phyloP scores from a whole-genome alignment of 148 eudicot genomes.

The Camellia sinensis region DNA sequence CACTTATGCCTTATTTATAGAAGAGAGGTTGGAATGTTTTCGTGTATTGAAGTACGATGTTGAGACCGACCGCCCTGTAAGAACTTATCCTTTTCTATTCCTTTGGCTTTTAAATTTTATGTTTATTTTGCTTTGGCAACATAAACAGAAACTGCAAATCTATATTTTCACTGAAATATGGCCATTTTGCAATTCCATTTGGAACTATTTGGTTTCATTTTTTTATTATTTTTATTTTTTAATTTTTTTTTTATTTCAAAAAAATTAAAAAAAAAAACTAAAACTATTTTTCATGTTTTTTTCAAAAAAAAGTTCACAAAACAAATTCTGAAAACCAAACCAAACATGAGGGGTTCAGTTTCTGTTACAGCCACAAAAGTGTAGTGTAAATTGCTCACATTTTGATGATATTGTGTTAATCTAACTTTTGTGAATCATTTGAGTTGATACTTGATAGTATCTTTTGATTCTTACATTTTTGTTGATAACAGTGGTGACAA shows the following conservation, averaged over 20 bases:
- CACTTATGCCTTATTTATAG: slow-evolving; percentile 79
- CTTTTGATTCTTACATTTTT: slow-evolving; percentile 4
- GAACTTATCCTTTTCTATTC: slow-evolving; percentile 22
- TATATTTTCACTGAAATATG: neutral
- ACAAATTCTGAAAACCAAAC: too few species aligned
- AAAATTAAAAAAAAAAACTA: too few species aligned
- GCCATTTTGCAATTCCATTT: neutral
- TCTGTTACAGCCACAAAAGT: neutral
- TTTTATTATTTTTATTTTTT: too few species aligned
- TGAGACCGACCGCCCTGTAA: slow-evolving; percentile 76
- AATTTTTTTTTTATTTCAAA: too few species aligned
- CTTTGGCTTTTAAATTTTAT: neutral
- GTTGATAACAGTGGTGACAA: neutral
- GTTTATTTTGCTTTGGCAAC: neutral
- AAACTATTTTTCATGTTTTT: too few species aligned
- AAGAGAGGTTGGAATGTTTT: slow-evolving; percentile 92
- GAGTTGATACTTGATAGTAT: neutral
- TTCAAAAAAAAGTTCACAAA: too few species aligned
- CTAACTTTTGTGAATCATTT: neutral
- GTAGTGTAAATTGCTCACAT: neutral
- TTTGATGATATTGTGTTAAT: neutral
- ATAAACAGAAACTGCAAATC: too few species aligned
- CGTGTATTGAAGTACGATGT: slow-evolving; percentile 82
- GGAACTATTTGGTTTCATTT: neutral
- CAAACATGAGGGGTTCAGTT: neutral